A percentile compares a stretch with the other conserved stretches of the same genome.
These are phyloP conservation scores for Acanthamoeba divionensis DNA, from an alignment of 208 protist species.

Conservation along the genomic window DNA sequence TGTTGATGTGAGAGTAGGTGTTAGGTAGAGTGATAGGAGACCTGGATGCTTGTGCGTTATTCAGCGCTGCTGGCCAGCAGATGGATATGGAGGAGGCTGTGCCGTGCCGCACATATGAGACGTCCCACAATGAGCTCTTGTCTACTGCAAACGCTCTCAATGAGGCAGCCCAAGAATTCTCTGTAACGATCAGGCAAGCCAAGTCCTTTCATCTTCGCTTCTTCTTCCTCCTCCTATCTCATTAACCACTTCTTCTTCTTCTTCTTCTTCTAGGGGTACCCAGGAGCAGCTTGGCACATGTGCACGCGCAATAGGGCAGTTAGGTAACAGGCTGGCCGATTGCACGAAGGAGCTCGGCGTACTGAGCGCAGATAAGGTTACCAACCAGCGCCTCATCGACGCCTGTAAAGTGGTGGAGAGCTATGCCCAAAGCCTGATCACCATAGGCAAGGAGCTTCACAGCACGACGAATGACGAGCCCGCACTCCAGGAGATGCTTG, in stretches of 20 bases:
- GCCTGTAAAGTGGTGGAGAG: conserved; percentile 23
- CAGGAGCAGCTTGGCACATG: background rate
- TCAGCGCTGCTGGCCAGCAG: background rate
- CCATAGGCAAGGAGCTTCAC: conserved; percentile 13
- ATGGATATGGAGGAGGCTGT: background rate
- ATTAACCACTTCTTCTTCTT: no score
- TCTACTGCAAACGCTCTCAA: background rate
- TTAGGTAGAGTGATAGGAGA: conserved; percentile 13
- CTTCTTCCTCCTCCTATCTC: no score
- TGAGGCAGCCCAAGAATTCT: background rate
- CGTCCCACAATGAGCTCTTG: background rate
- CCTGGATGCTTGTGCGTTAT: conserved; percentile 22
- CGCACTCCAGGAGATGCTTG: background rate
- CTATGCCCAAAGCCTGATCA: background rate
- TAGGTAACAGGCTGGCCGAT: background rate
- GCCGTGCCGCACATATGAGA: background rate
- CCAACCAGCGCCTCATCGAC: conserved; percentile 24
- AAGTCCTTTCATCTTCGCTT: no score
- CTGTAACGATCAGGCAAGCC: background rate
- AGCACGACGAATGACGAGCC: background rate
- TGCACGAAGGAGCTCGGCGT: conserved; percentile 1
- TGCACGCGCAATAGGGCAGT: background rate
- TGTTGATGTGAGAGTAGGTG: background rate
- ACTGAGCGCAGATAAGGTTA: conserved; percentile 21
- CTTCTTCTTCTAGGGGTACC: background rate